These are phyloP conservation scores for Elymus sibiricus DNA, from an alignment of 176 grass and related monocot genomes.

Conservation along the genomic window DNA sequence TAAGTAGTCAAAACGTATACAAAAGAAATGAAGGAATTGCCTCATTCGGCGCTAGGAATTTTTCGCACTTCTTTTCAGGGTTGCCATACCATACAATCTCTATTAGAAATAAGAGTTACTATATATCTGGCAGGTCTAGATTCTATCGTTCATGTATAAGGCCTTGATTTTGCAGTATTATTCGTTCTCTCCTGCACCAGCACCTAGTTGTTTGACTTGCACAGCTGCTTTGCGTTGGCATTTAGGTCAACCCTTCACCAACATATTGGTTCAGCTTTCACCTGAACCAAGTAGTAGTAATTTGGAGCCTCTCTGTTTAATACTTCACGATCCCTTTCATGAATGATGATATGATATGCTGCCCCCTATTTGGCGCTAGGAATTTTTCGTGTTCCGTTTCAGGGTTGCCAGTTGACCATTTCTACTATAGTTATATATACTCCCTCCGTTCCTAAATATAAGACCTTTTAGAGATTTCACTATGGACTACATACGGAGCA, in stretches of 20 bases:
- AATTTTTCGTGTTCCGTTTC: not conserved
- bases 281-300: not conserved
- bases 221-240: not conserved
- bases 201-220: not conserved
- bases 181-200: not conserved
- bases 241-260: not conserved
- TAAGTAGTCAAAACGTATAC: not conserved
- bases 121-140: not conserved
- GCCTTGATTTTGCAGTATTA: not conserved
- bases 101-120: not conserved
- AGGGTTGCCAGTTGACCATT: not conserved
- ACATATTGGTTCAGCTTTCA: not conserved
- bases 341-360: not conserved
- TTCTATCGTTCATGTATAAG: not conserved
- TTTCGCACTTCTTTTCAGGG: too few relatives aligned
- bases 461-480: too few relatives aligned
- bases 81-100: not conserved
- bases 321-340: not conserved
- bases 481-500: too few relatives aligned
- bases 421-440: not conserved
- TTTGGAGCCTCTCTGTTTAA: not conserved
- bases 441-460: too few relatives aligned
- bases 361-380: not conserved
- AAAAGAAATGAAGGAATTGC: not conserved
- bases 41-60: not conserved